These are phyloP conservation scores for Daldinia childiae DNA, from an alignment of 495 filamentous ascomycete genomes.

Conservation along the genomic window DNA sequence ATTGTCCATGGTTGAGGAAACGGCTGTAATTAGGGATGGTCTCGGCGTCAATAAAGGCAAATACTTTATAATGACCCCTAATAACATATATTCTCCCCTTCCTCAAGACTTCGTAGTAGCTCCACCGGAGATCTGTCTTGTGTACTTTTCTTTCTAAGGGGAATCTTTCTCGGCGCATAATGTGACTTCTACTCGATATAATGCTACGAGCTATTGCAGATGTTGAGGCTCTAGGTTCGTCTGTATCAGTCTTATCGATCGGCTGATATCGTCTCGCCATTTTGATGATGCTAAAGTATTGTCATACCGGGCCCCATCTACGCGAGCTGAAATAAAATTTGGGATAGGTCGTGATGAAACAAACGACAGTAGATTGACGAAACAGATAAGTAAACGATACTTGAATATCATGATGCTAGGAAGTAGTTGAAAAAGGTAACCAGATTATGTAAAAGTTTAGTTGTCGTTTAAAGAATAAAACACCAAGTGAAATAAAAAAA, in stretches of 20 bases:
- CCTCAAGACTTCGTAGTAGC: too few relatives aligned
- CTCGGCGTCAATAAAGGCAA: not conserved
- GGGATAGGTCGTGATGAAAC: not conserved
- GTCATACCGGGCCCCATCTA: not conserved
- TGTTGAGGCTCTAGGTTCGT: not conserved
- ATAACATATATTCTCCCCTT: not conserved
- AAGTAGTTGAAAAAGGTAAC: too few relatives aligned
- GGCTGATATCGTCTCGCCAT: constrained; percentile 3
- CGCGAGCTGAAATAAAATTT: not conserved
- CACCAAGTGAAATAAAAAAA: too few relatives aligned
- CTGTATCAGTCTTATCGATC: not conserved
- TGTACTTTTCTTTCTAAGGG: too few relatives aligned
- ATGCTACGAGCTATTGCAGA: not conserved
- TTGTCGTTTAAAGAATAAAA: too few relatives aligned
- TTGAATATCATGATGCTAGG: not conserved
- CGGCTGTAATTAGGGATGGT: not conserved
- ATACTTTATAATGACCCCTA: not conserved
- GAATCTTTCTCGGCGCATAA: too few relatives aligned
- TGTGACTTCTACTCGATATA: too few relatives aligned
- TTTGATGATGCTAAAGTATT: not conserved
- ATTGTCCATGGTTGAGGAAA: not conserved
- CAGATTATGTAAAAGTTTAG: too few relatives aligned
- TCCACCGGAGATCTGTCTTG: too few relatives aligned
- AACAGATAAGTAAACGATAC: not conserved
- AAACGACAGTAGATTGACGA: not conserved